Conservation (phyloP, 2,329 filamentous ascomycete genomes). For the Alternaria consortialis region DNA sequence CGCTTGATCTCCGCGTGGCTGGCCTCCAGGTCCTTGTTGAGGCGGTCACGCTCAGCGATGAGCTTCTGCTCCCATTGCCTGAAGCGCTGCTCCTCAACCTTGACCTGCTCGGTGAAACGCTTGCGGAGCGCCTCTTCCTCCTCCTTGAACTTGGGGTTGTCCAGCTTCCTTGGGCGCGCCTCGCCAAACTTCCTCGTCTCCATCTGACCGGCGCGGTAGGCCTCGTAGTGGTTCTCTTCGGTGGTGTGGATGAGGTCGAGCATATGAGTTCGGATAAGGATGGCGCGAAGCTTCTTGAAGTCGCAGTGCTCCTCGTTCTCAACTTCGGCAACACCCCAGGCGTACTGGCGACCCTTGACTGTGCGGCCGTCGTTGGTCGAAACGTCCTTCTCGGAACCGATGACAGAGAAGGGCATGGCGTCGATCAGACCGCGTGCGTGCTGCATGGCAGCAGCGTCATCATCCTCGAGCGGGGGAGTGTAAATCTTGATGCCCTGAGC, state of each 20-base stretch:
- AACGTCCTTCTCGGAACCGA: slow-evolving; percentile 98
- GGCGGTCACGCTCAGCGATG: slow-evolving; percentile 95
- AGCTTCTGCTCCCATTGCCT: slow-evolving; percentile 99
- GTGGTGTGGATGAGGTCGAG: slow-evolving; percentile 99
- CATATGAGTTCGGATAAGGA: slow-evolving; percentile 99
- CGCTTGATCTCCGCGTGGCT: slow-evolving; percentile 92
- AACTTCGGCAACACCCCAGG: slow-evolving; percentile 98
- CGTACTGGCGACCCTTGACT: slow-evolving; percentile 98
- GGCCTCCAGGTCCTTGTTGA: slow-evolving; percentile 99
- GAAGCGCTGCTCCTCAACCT: slow-evolving; percentile 99
- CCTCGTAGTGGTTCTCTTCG: slow-evolving; percentile 99
- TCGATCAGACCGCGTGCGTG: slow-evolving; percentile 94
- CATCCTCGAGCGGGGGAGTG: slow-evolving; percentile 95
- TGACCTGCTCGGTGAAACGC: slow-evolving; percentile 99
- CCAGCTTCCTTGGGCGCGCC: slow-evolving; percentile 93
- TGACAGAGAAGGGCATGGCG: slow-evolving; percentile 98
- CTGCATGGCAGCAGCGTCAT: slow-evolving; percentile 94
- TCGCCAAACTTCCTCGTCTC: slow-evolving; percentile 99
- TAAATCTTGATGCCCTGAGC: slow-evolving; percentile 99
- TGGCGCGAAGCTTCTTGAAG: slow-evolving; percentile 99
- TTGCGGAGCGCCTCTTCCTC: slow-evolving; percentile 98
- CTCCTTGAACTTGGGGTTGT: slow-evolving; percentile 99
- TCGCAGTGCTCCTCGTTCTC: slow-evolving; percentile 99
- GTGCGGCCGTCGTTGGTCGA: slow-evolving; percentile 95
- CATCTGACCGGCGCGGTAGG: slow-evolving; percentile 99